Evolutionary conservation across 148 eudicot genomes (phyloP).

Genomic region (Vaccinium macrocarpon): DNA sequence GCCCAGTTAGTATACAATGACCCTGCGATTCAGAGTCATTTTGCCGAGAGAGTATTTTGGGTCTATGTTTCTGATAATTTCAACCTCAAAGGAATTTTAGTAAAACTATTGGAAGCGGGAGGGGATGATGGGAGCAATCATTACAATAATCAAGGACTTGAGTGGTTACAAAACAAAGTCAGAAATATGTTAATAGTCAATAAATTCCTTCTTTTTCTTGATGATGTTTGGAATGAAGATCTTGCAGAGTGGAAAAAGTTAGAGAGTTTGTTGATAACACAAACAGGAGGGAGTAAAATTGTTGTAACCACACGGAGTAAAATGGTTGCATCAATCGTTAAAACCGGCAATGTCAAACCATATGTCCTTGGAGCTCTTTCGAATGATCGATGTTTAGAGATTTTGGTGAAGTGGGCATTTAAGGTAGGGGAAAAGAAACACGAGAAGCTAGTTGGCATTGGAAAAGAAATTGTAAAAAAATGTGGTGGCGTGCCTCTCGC

Average conservation of each 20-base stretch:
- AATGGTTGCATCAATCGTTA: constrained; percentile 15
- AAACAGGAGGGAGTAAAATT: constrained; percentile 19
- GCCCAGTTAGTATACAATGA: constrained; percentile 21
- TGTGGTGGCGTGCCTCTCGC: constrained; percentile 28
- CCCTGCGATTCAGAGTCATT: not conserved
- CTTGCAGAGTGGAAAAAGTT: constrained; percentile 14
- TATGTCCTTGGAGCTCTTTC: constrained; percentile 12
- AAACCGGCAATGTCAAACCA: not conserved
- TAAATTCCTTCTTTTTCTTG: constrained; percentile 27
- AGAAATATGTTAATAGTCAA: not conserved
- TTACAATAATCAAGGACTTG: not conserved
- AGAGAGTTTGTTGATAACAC: constrained; percentile 6
- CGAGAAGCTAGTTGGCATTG: constrained; percentile 14
- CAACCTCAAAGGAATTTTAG: not conserved
- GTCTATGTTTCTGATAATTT: constrained; percentile 25
- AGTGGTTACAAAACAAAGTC: not conserved
- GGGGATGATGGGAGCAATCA: not conserved
- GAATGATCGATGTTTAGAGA: constrained; percentile 12
- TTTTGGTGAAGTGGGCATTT: constrained; percentile 27
- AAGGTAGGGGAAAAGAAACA: constrained; percentile 5
- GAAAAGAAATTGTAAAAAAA: constrained; percentile 19
- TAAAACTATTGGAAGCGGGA: not conserved
- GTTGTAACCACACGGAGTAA: constrained; percentile 26
- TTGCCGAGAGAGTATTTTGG: constrained; percentile 21
- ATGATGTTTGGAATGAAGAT: constrained; percentile 33